phyloP scores from a whole-genome alignment of 495 filamentous ascomycete genomes.

The Tuber magnatum region DNA sequence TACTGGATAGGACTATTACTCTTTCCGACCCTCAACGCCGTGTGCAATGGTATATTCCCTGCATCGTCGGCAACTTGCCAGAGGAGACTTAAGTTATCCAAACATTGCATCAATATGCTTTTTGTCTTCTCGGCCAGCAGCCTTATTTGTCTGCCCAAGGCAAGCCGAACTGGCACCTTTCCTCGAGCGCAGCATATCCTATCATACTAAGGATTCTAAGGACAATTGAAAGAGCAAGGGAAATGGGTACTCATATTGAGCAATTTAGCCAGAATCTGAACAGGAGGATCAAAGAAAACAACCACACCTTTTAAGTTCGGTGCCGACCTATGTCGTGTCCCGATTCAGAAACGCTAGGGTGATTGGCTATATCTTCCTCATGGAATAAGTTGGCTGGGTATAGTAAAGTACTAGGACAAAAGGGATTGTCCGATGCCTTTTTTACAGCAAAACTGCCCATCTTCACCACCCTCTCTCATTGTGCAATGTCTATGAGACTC shows the following conservation, averaged over 20 bases:
- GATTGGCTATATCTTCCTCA: background rate
- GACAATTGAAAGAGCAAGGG: background rate
- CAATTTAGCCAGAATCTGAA: background rate
- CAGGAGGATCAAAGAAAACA: background rate
- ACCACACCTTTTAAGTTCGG: background rate
- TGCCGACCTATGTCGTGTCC: background rate
- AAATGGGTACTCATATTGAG: background rate
- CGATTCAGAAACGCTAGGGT: background rate
- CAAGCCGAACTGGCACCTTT: background rate
- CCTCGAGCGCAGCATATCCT: background rate
- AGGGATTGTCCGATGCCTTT: too few species aligned
- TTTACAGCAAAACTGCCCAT: too few species aligned
- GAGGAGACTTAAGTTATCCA: background rate
- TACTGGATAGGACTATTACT: background rate
- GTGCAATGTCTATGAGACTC: too few species aligned
- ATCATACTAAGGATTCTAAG: background rate
- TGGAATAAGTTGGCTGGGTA: background rate
- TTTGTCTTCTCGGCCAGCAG: background rate
- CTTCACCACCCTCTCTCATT: too few species aligned
- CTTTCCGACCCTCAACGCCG: background rate
- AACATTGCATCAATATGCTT: background rate
- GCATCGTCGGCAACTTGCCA: background rate
- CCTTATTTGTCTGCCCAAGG: background rate
- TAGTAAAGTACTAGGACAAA: too few species aligned
- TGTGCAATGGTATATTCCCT: background rate